These are phyloP conservation scores for Rhodotorula glutinis DNA, from an alignment of 1,284 basidiomycete genomes.

Conservation along the genomic window DNA sequence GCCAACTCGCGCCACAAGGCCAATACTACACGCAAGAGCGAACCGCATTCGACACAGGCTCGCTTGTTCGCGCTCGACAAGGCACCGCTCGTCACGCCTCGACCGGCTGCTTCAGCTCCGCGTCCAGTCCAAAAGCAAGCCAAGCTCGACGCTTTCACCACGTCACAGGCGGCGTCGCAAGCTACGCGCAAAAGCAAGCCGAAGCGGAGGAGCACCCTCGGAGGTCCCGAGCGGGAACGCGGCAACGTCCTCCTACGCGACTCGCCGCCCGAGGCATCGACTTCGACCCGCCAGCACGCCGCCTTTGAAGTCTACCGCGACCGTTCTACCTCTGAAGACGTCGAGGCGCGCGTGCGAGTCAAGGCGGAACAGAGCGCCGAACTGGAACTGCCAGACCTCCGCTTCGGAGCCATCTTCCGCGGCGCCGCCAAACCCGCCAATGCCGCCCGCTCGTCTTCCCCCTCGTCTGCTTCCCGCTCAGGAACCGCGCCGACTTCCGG, in stretches of 20 bases:
- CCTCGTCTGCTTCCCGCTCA: not conserved
- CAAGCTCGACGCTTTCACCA: not conserved
- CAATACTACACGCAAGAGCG: not conserved
- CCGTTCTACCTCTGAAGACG: too few species aligned
- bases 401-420: not conserved
- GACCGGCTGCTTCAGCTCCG: not conserved
- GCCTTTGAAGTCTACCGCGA: too few species aligned
- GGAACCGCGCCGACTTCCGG: not conserved
- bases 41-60: not conserved
- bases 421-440: not conserved
- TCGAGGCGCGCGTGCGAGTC: too few species aligned
- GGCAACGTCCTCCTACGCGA: not conserved
- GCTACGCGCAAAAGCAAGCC: not conserved
- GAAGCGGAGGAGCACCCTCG: not conserved
- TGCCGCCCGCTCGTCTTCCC: not conserved
- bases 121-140: not conserved
- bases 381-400: not conserved
- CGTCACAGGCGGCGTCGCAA: not conserved
- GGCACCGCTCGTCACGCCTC: slow-evolving; percentile 15
- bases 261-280: not conserved
- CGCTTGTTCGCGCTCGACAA: slow-evolving; percentile 14
- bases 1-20: not conserved
- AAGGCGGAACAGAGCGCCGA: too few species aligned
- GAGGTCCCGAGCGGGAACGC: not conserved
- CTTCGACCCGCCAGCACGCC: not conserved